These are phyloP conservation scores for Brassica carinata DNA, from an alignment of 345 rosid species.

Conservation along the genomic window DNA sequence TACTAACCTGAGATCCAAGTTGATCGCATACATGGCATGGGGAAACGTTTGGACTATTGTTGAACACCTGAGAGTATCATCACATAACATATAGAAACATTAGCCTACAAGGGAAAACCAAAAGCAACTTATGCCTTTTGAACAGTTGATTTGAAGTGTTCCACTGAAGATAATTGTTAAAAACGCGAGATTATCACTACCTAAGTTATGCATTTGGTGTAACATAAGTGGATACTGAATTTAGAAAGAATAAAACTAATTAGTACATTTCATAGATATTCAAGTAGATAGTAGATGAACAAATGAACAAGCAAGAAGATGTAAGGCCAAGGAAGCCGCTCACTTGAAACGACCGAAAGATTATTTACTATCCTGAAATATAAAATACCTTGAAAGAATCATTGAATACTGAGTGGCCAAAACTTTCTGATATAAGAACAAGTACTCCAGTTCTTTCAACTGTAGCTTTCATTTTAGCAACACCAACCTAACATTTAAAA, in stretches of 20 bases:
- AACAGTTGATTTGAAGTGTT: conserved; percentile 73
- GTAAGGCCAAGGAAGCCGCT: conserved; percentile 34
- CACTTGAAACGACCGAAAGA: conserved; percentile 96
- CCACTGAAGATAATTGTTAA: conserved; percentile 59
- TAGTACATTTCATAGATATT: background rate
- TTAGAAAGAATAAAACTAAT: background rate
- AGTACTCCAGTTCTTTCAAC: conserved; percentile 96
- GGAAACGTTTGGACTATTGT: conserved; percentile 13
- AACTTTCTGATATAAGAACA: conserved; percentile 94
- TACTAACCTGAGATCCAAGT: background rate
- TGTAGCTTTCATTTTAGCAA: conserved; percentile 95
- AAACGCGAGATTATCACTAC: conserved; percentile 31
- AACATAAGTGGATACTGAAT: background rate
- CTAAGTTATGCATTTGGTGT: background rate
- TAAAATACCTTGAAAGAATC: conserved; percentile 73
- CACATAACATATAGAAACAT: background rate
- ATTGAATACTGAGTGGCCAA: conserved; percentile 96
- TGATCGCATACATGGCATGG: background rate
- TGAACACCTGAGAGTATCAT: conserved; percentile 39
- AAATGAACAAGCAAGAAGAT: conserved; percentile 16
- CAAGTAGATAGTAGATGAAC: background rate
- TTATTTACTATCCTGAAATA: conserved; percentile 86
- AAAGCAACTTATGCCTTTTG: conserved; percentile 64
- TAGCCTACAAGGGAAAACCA: background rate
- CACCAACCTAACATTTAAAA: conserved; percentile 65